These are phyloP conservation scores for Backusella mclennaniae DNA, from an alignment of 192 early-diverging fungal species.

Conservation along the genomic window DNA sequence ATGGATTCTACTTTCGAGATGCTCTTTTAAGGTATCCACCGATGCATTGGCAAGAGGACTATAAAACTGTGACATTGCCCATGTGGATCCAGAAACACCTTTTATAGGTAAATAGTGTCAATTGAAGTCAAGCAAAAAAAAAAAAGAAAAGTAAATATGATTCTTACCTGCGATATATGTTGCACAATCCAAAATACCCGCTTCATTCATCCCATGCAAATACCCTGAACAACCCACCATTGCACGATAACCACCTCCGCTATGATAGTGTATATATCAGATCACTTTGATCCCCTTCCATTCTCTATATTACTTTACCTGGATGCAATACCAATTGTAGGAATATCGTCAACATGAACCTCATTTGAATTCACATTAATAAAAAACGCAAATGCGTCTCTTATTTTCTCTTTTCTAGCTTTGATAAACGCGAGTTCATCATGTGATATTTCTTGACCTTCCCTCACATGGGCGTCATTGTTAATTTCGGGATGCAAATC, in stretches of 20 bases:
- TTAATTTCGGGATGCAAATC: slow-evolving; percentile 7
- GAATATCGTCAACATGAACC: slow-evolving; percentile 66
- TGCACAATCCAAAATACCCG: slow-evolving; percentile 64
- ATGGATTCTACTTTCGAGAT: slow-evolving; percentile 42
- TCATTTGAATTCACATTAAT: slow-evolving; percentile 64
- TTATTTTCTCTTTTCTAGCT: slow-evolving; percentile 47
- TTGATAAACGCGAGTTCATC: slow-evolving; percentile 49
- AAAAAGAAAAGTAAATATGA: too few species aligned
- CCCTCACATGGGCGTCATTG: slow-evolving; percentile 17
- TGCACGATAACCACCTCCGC: slow-evolving; percentile 78
- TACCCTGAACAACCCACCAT: slow-evolving; percentile 75
- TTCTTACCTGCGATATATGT: slow-evolving; percentile 66
- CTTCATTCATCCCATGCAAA: slow-evolving; percentile 57
- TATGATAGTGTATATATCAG: slow-evolving; percentile 10
- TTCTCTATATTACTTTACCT: slow-evolving; percentile 34
- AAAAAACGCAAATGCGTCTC: slow-evolving; percentile 69
- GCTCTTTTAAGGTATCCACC: slow-evolving; percentile 34
- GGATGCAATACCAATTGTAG: slow-evolving; percentile 66
- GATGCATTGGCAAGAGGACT: slow-evolving; percentile 37
- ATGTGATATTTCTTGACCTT: slow-evolving; percentile 37
- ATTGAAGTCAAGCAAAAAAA: not conserved
- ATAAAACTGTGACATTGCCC: slow-evolving; percentile 54
- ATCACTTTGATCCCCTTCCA: not conserved
- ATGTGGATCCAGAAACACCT: slow-evolving; percentile 57
- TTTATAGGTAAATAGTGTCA: slow-evolving; percentile 21